Evolutionary conservation across 352 stramenopile species (phyloP), one percentile per base, ranked within the genome.

Genomic region (Globisporangium spiculum): DNA sequence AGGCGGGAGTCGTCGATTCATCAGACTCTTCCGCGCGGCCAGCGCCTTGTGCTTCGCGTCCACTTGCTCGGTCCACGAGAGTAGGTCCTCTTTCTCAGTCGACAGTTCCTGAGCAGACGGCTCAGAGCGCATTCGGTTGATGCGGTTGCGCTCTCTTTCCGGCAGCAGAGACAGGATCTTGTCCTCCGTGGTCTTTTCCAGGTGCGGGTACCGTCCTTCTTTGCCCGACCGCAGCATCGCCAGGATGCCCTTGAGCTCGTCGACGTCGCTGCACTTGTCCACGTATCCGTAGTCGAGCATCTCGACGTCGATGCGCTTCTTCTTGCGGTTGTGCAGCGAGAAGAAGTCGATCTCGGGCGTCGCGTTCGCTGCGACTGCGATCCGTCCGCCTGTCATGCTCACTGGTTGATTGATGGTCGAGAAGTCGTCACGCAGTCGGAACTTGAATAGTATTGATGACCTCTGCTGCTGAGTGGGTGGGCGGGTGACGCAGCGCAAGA

Each of bases 271-370:
- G 75, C 92, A 97, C 53, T 87, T 86, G 34, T 86, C 79, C 22
- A 98, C 91, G 74, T 96, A 98, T 30, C 67, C 76, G 63, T 98
- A 98, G 81, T 98, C 95, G 38, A 98, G 77, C 81, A 96, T 95
- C 38, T 96, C 87, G 65, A 97, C 80, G 26, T 89, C 78, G 44
- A 96, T 83, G 7, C 79, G 67, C 64, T 84, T 87, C 60, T 72
- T 79, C 72, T 88, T 91, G 69, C 84, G 83, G 56, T 71, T 91
- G 62, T 94, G 81, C 24, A 94, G 77, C 60, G 79, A 84, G 72
- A 93, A 94, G 71, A 81, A 93, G 69, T 94, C 86, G 22, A 87
- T 75, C 44, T 88, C 76, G 2, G 57, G 56, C 6, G 66, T 60
- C 44, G 55, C 10, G 34, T 59, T 70, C 50, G 65, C 24, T 22